Evolutionary conservation across 768 basidiomycete species (phyloP).

Genomic region (Pholiota conissans): DNA sequence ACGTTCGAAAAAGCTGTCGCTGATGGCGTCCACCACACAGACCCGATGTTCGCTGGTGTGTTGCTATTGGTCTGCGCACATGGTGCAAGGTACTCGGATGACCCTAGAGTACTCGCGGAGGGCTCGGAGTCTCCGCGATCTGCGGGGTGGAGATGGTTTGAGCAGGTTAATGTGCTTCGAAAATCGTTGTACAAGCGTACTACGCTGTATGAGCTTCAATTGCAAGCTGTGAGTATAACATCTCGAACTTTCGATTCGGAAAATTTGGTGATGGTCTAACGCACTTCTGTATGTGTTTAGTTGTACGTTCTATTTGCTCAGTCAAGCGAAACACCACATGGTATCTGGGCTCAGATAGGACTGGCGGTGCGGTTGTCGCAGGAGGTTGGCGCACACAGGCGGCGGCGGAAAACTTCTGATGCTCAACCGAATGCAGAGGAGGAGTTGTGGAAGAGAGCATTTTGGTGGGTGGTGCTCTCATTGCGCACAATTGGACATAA

Average conservation of each 20-base stretch:
- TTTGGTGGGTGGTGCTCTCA: constrained; percentile 40
- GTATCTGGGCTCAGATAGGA: constrained; percentile 64
- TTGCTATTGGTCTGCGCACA: constrained; percentile 68
- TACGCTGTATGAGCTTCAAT: constrained; percentile 72
- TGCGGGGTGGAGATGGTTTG: constrained; percentile 66
- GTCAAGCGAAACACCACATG: constrained; percentile 48
- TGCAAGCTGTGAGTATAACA: constrained; percentile 51
- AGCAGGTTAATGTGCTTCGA: constrained; percentile 63
- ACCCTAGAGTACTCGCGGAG: constrained; percentile 57
- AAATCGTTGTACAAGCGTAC: constrained; percentile 59
- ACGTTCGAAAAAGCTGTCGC: constrained; percentile 57
- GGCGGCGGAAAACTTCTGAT: constrained; percentile 30
- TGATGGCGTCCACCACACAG: constrained; percentile 48
- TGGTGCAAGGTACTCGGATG: constrained; percentile 59
- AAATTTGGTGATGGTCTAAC: neutral
- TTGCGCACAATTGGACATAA: neutral
- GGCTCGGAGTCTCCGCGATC: constrained; percentile 40
- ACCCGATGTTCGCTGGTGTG: constrained; percentile 49
- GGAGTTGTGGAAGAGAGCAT: constrained; percentile 74
- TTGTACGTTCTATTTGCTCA: constrained; percentile 48
- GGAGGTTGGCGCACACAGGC: constrained; percentile 71
- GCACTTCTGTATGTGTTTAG: constrained; percentile 27
- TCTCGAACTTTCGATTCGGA: neutral
- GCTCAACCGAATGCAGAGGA: constrained; percentile 47
- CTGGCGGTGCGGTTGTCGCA: constrained; percentile 71